Evolutionary conservation across 2,329 filamentous ascomycete species (phyloP).

Genomic region (Coleophoma crateriformis): DNA sequence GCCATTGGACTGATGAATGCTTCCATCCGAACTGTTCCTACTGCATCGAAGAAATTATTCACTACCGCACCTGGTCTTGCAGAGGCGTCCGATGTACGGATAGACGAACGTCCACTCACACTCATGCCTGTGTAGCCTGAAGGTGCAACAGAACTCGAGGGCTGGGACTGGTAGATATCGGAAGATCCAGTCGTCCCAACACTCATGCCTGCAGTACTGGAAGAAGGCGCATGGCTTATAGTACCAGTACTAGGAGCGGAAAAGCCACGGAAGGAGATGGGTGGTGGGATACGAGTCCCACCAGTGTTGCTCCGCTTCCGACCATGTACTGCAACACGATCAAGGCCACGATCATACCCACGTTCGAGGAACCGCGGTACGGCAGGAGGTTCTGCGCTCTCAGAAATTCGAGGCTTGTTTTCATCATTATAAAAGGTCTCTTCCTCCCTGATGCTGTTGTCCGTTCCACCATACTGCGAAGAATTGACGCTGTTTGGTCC

Average conservation of each 20-base stretch:
- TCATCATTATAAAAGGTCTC: conserved; percentile 17
- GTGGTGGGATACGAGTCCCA: conserved; percentile 65
- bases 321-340: conserved; percentile 48
- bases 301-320: conserved; percentile 83
- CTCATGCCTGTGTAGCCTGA: conserved; percentile 37
- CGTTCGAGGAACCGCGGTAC: conserved; percentile 66
- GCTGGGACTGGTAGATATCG: conserved; percentile 53
- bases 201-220: conserved; percentile 53
- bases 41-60: conserved; percentile 70
- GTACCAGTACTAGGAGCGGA: conserved; percentile 28
- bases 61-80: conserved; percentile 22
- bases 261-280: conserved; percentile 74
- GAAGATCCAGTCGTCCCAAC: conserved; percentile 54
- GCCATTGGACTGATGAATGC: conserved; percentile 75
- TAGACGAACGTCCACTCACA: conserved; percentile 26
- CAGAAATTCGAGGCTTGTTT: conserved; percentile 23
- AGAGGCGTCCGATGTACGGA: conserved; percentile 25
- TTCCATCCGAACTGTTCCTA: conserved; percentile 93
- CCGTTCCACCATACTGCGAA: conserved; percentile 12
- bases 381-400: conserved; percentile 60
- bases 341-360: conserved; percentile 18
- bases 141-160: conserved; percentile 31
- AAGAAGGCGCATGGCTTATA: conserved; percentile 30
- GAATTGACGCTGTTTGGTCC: conserved; percentile 31
- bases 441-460: conserved; percentile 13